Evolutionary conservation across 2,329 filamentous ascomycete species (phyloP), one percentile per base, ranked within the genome.

Genomic region (Diaporthe vaccinii): DNA sequence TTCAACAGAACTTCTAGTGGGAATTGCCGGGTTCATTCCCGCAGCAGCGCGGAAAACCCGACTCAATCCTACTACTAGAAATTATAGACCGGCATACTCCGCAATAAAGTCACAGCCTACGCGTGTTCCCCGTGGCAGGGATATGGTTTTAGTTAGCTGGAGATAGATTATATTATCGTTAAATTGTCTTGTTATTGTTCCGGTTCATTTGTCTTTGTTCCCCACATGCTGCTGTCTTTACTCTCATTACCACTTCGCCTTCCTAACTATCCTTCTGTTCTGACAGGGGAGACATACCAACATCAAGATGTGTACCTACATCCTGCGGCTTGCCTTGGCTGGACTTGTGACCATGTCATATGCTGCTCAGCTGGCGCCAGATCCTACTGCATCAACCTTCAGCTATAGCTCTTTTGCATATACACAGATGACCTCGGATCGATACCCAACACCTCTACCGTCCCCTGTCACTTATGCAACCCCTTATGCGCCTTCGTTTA

Each of bases 341-440:
- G 59, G 39, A 39, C 59, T 62, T 22, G 8, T 62, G 22, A 46
- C 41, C 15, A 46, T 31, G 39, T 28, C 59, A 3, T 3, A 22
- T 31, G 39, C 59, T 31, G 25, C 46, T 31, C 39, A 46, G 59
- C 15, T 62, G 59, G 15, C 39, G 25, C 39, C 59, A 62, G 25
- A 15, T 2, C 59, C 59, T 31, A 46, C 39, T 44, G 59, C 39
- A 31, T 17, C 59, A 39, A 46, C 25, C 15, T 44, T 62, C n/a
- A 41, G 15, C 25, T 46, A 46, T 31, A 44, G 59, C n/a, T 62
- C 59, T 28, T 46, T 62, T 20, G 9, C 59, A 15, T 62, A 46
- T 25, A 62, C 59, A 4, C 59, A 62, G 25, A 62, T 62, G 59
- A 62, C 36, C 39, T 62, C 59, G 39, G n/a, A 62, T 62, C 61